These are phyloP conservation scores for Tylopilus rubrobrunneus DNA, from an alignment of 768 basidiomycete species.

Conservation along the genomic window DNA sequence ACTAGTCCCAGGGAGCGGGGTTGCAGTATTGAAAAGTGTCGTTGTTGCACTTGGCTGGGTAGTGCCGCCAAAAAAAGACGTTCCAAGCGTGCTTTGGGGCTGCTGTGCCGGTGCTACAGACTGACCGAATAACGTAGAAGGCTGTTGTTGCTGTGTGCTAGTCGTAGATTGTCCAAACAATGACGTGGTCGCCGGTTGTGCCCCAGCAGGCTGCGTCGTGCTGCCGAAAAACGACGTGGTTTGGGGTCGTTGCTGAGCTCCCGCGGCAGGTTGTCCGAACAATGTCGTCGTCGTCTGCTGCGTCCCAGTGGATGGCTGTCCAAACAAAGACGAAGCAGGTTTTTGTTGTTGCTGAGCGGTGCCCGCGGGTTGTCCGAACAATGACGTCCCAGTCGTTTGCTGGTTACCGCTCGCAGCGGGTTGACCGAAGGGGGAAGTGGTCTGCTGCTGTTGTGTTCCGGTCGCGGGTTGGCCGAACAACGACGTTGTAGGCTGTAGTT, in stretches of 20 bases:
- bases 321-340: slow-evolving; percentile 29
- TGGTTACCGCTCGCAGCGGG: slow-evolving; percentile 28
- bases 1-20: slow-evolving; percentile 18
- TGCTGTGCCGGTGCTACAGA: slow-evolving; percentile 22
- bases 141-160: slow-evolving; percentile 35
- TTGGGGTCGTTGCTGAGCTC: slow-evolving; percentile 19
- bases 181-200: slow-evolving; percentile 12
- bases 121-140: slow-evolving; percentile 37
- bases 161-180: slow-evolving; percentile 30
- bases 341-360: slow-evolving; percentile 25
- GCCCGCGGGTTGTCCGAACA: slow-evolving; percentile 38
- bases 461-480: slow-evolving; percentile 28
- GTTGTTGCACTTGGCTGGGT: slow-evolving; percentile 12
- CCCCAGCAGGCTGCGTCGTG: slow-evolving; percentile 9
- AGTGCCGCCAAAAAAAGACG: slow-evolving; percentile 28
- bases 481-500: slow-evolving; percentile 13
- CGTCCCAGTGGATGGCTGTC: slow-evolving; percentile 16
- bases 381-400: slow-evolving; percentile 22
- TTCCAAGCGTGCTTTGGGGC: slow-evolving; percentile 28
- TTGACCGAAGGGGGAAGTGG: slow-evolving; percentile 28
- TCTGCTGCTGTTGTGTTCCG: slow-evolving; percentile 34
- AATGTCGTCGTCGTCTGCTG: slow-evolving; percentile 15
- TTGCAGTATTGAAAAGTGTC: slow-evolving; percentile 15
- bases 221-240: slow-evolving; percentile 29
- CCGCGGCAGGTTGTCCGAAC: slow-evolving; percentile 30